Percentiles rank a stretch among this genome's conserved stretches.
These are phyloP conservation scores for Chrysoporthe puriensis DNA, from an alignment of 2,329 filamentous ascomycete genomes.

Conservation along the genomic window DNA sequence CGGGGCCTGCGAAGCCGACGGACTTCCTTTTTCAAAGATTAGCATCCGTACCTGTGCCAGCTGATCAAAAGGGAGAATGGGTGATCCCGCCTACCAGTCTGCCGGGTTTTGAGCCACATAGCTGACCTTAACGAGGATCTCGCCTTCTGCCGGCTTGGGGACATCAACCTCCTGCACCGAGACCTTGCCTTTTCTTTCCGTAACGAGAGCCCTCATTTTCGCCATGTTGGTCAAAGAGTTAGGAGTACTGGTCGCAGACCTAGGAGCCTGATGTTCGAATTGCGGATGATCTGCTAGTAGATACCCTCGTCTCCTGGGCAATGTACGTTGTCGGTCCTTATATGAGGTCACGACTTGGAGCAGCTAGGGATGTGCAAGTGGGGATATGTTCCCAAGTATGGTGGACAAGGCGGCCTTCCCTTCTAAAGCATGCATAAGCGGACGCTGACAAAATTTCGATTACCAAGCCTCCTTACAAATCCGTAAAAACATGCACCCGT, in stretches of 20 bases:
- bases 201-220: constrained; percentile 44
- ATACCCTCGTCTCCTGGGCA: too few species aligned
- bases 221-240: constrained; percentile 10
- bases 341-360: too few species aligned
- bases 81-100: constrained; percentile 34
- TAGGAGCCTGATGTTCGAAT: background rate
- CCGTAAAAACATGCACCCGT: constrained; percentile 1
- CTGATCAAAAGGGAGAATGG: background rate
- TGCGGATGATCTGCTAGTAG: background rate
- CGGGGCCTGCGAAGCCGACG: constrained; percentile 29
- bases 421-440: background rate
- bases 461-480: constrained; percentile 3
- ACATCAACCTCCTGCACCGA: constrained; percentile 37
- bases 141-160: constrained; percentile 36
- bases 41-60: background rate
- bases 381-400: background rate
- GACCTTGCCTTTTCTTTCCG: constrained; percentile 35
- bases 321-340: background rate
- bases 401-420: too few species aligned
- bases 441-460: background rate
- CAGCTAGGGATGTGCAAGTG: too few species aligned
- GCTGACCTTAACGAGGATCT: constrained; percentile 40
- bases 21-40: constrained; percentile 30
- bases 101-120: constrained; percentile 42
- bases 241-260: too few species aligned